Percentiles rank a stretch among this genome's conserved stretches.
Conservation (phyloP, 352 stramenopile species). For the Phytophthora podocarpi region DNA sequence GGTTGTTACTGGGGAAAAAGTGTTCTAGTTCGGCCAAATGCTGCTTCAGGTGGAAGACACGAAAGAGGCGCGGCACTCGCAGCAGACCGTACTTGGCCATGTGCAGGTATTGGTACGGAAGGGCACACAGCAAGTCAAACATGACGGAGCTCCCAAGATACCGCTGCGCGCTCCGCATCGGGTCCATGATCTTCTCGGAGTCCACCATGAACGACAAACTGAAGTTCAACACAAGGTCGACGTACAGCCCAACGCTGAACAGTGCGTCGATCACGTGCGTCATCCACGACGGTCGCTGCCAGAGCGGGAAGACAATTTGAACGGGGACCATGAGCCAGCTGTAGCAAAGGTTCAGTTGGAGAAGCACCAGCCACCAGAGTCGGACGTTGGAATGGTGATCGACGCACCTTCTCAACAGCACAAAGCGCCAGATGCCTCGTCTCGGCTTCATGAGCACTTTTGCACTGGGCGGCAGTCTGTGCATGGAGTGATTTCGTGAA, state of each 20-base stretch:
- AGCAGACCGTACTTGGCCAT: slow-evolving; percentile 34
- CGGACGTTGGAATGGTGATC: slow-evolving; percentile 53
- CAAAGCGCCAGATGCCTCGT: slow-evolving; percentile 2
- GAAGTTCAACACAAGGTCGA: slow-evolving; percentile 67
- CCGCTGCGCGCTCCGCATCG: slow-evolving; percentile 35
- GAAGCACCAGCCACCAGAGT: slow-evolving; percentile 55
- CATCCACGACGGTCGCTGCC: slow-evolving; percentile 37
- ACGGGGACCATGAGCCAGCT: slow-evolving; percentile 60
- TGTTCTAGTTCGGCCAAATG: slow-evolving; percentile 48
- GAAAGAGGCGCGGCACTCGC: slow-evolving; percentile 46
- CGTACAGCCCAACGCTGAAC: slow-evolving; percentile 35
- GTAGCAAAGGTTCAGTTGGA: slow-evolving; percentile 40
- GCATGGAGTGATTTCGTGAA: neutral
- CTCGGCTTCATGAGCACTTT: slow-evolving; percentile 5
- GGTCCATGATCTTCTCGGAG: slow-evolving; percentile 59
- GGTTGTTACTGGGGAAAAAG: slow-evolving; percentile 51
- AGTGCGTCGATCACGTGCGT: slow-evolving; percentile 37
- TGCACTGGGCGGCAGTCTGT: neutral
- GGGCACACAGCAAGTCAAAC: slow-evolving; percentile 47
- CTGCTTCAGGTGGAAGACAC: slow-evolving; percentile 35
- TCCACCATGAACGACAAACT: slow-evolving; percentile 57
- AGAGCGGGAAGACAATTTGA: slow-evolving; percentile 57
- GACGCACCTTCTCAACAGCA: slow-evolving; percentile 32
- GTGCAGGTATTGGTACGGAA: slow-evolving; percentile 49
- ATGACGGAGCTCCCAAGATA: slow-evolving; percentile 47